These are phyloP conservation scores for Pyrenochaeta sp. DNA, from an alignment of 2,329 filamentous ascomycete genomes.

Conservation along the genomic window DNA sequence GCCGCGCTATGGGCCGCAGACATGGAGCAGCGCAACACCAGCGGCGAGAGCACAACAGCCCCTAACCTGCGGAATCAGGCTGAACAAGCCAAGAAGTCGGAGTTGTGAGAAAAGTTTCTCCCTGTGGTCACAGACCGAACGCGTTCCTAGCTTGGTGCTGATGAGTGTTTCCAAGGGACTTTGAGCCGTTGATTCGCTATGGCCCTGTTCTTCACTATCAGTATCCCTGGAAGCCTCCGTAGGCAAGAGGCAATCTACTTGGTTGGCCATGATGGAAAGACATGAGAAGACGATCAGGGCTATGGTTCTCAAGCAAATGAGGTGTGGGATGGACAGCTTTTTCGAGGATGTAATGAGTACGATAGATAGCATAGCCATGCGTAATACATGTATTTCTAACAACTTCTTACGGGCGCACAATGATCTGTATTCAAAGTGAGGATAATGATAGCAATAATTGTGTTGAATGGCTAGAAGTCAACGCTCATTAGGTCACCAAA, in stretches of 20 bases:
- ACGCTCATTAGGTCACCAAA: too few species aligned
- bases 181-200: conserved; percentile 14
- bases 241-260: conserved; percentile 41
- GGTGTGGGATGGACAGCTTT: too few species aligned
- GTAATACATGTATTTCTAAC: too few species aligned
- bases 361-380: neutral
- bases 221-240: conserved; percentile 48
- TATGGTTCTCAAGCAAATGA: too few species aligned
- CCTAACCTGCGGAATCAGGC: conserved; percentile 48
- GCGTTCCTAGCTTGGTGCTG: conserved; percentile 11
- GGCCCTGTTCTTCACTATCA: conserved; percentile 26
- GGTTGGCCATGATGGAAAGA: conserved; percentile 32
- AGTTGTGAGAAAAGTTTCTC: conserved; percentile 37
- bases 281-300: too few species aligned
- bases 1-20: conserved; percentile 95
- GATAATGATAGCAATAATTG: too few species aligned
- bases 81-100: conserved; percentile 43
- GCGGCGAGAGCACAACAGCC: conserved; percentile 39
- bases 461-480: too few species aligned
- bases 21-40: conserved; percentile 63
- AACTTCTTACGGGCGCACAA: too few species aligned
- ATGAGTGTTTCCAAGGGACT: conserved; percentile 12
- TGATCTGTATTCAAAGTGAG: too few species aligned
- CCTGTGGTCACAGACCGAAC: neutral
- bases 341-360: too few species aligned